These are phyloP conservation scores for Mortierella antarctica DNA, from an alignment of 192 early-diverging fungal species.

Conservation along the genomic window DNA sequence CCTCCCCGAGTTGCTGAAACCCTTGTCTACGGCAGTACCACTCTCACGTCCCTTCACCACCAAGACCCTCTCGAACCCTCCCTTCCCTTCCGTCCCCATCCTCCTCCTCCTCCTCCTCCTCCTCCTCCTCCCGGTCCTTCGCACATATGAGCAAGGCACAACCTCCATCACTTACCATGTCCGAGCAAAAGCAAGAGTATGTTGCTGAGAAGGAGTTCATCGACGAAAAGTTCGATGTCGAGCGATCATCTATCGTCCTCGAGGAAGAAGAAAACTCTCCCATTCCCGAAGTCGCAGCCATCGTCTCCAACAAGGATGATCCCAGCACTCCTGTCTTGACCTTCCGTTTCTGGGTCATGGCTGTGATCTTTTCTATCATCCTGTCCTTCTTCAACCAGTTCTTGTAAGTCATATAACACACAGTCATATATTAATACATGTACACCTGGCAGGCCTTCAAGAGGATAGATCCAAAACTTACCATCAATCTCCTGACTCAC, in stretches of 20 bases:
- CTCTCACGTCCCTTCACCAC: background rate
- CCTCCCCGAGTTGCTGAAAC: background rate
- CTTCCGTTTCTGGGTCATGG: conserved; percentile 62
- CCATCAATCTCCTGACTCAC: background rate
- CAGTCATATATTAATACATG: background rate
- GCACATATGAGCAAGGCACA: background rate
- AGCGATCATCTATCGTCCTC: conserved; percentile 24
- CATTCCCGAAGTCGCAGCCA: conserved; percentile 58
- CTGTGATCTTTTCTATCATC: conserved; percentile 50
- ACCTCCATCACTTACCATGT: background rate
- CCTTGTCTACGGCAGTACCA: conserved; percentile 15
- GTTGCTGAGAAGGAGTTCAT: conserved; percentile 29
- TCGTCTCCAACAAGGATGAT: conserved; percentile 64
- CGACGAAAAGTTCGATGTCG: conserved; percentile 37
- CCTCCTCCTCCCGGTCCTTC: background rate
- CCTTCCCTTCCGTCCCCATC: background rate
- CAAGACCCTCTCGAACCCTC: conserved; percentile 3
- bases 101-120: background rate
- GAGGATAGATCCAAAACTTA: background rate
- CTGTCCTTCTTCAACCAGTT: conserved; percentile 57
- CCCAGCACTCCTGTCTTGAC: conserved; percentile 59
- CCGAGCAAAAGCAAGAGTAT: conserved; percentile 29
- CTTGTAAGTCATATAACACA: conserved; percentile 41
- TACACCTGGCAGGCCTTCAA: no score
- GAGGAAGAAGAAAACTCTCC: conserved; percentile 61